These are phyloP conservation scores for Beauveria sp. DNA, from an alignment of 2,329 filamentous ascomycete genomes.

Conservation along the genomic window DNA sequence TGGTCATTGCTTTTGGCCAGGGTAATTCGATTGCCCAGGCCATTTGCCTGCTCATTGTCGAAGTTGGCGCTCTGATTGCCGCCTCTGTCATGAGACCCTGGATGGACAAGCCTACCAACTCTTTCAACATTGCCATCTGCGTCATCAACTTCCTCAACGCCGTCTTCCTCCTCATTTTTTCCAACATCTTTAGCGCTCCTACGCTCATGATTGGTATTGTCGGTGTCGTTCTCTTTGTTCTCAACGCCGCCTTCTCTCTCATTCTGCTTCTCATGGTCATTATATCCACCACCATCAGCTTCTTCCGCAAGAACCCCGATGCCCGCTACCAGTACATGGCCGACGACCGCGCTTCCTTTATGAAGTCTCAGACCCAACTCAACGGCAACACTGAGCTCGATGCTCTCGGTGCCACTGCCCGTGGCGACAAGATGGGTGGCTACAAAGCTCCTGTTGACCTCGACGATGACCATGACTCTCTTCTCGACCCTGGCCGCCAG, in stretches of 20 bases:
- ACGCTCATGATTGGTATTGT: slow-evolving; percentile 78
- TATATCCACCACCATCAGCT: slow-evolving; percentile 53
- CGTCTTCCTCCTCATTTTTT: slow-evolving; percentile 85
- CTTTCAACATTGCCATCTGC: slow-evolving; percentile 90
- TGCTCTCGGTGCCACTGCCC: slow-evolving; percentile 82
- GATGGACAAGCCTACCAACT: slow-evolving; percentile 99
- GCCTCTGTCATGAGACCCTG: slow-evolving; percentile 82
- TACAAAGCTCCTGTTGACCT: slow-evolving; percentile 39
- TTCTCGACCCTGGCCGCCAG: slow-evolving; percentile 30
- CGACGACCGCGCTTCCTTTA: slow-evolving; percentile 92
- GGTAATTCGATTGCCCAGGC: slow-evolving; percentile 64
- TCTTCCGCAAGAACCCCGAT: slow-evolving; percentile 90
- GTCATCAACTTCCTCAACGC: slow-evolving; percentile 86
- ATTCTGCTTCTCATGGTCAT: slow-evolving; percentile 75
- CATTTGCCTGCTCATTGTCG: slow-evolving; percentile 76
- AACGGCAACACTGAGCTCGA: slow-evolving; percentile 76
- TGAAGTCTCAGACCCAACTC: slow-evolving; percentile 87
- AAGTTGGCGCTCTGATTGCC: slow-evolving; percentile 68
- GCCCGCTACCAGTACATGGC: slow-evolving; percentile 94
- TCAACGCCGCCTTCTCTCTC: slow-evolving; percentile 77
- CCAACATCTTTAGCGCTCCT: slow-evolving; percentile 77
- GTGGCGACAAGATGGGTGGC: slow-evolving; percentile 58
- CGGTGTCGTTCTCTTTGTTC: slow-evolving; percentile 81
- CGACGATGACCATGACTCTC: slow-evolving; percentile 35
- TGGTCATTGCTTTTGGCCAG: slow-evolving; percentile 83